Conservation (phyloP, 1,284 basidiomycete genomes). For the Ganoderma multipileum region DNA sequence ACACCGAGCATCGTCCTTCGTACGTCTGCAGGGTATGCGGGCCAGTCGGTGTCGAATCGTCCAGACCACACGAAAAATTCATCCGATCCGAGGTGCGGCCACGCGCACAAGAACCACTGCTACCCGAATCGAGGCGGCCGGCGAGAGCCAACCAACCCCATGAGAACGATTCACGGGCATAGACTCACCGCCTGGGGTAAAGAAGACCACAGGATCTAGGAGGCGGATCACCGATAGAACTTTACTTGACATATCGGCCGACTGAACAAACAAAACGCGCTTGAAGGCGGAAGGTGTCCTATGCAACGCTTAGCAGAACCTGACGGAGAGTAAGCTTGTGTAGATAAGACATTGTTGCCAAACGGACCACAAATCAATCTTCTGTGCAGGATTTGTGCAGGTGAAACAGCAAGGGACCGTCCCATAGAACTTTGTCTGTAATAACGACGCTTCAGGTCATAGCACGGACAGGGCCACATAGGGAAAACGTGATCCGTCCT, state of each 20-base stretch:
- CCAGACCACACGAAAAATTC: conserved; percentile 7
- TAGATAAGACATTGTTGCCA: no score
- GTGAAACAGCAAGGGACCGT: not conserved
- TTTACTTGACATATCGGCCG: conserved; percentile 4
- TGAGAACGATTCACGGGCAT: conserved; percentile 26
- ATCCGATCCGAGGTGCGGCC: not conserved
- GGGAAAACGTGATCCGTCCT: not conserved
- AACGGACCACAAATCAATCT: not conserved
- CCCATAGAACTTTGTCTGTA: not conserved
- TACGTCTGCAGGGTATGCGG: not conserved
- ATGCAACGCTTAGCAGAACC: not conserved
- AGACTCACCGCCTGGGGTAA: conserved; percentile 19
- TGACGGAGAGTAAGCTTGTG: not conserved
- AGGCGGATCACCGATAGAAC: conserved; percentile 16
- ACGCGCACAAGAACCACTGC: conserved; percentile 8
- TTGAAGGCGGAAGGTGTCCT: not conserved
- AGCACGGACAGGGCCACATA: not conserved
- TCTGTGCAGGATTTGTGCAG: not conserved
- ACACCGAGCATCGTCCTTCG: not conserved
- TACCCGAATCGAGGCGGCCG: conserved; percentile 5
- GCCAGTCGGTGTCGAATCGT: not conserved
- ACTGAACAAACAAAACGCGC: not conserved
- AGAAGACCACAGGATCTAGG: not conserved
- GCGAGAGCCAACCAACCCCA: conserved; percentile 7
- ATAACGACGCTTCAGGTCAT: not conserved